Conservation (phyloP, 2,329 filamentous ascomycete genomes). For the Apiospora koreana region DNA sequence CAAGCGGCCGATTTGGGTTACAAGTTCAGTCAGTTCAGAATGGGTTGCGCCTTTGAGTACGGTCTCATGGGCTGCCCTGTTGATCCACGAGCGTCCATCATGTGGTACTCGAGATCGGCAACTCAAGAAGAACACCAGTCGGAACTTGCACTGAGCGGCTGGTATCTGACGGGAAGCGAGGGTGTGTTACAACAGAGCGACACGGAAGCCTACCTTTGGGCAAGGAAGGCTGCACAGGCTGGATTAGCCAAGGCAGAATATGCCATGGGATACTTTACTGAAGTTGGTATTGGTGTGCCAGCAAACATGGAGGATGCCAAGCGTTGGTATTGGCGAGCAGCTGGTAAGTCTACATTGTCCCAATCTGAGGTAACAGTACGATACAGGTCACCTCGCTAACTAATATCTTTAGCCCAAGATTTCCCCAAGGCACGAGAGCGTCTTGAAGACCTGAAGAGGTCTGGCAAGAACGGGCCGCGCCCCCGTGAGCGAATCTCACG, state of each 20-base stretch:
- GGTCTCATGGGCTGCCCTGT: constrained; percentile 80
- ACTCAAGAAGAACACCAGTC: constrained; percentile 93
- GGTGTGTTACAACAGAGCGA: constrained; percentile 89
- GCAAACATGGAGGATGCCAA: constrained; percentile 93
- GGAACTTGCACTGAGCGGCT: constrained; percentile 82
- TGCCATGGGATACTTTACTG: constrained; percentile 97
- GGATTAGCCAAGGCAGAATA: constrained; percentile 94
- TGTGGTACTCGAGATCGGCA: constrained; percentile 91
- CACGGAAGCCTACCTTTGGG: constrained; percentile 96
- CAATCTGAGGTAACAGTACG: neutral
- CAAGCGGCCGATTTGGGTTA: constrained; percentile 88
- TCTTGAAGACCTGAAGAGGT: constrained; percentile 86
- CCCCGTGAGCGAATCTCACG: constrained; percentile 78
- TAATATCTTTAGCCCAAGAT: constrained; percentile 70
- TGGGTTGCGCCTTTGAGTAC: constrained; percentile 89
- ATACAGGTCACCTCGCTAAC: neutral
- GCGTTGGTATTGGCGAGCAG: constrained; percentile 96
- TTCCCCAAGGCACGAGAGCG: constrained; percentile 92
- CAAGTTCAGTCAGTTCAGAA: constrained; percentile 90
- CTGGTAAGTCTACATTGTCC: constrained; percentile 65
- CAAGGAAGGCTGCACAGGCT: constrained; percentile 85
- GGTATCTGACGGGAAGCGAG: constrained; percentile 91
- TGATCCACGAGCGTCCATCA: constrained; percentile 82
- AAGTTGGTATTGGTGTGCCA: constrained; percentile 87
- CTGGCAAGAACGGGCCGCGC: constrained; percentile 71